Evolutionary conservation across 768 basidiomycete genomes (phyloP), one percentile per base, ranked within the genome.

Genomic region (Mycena olivaceomarginata): DNA sequence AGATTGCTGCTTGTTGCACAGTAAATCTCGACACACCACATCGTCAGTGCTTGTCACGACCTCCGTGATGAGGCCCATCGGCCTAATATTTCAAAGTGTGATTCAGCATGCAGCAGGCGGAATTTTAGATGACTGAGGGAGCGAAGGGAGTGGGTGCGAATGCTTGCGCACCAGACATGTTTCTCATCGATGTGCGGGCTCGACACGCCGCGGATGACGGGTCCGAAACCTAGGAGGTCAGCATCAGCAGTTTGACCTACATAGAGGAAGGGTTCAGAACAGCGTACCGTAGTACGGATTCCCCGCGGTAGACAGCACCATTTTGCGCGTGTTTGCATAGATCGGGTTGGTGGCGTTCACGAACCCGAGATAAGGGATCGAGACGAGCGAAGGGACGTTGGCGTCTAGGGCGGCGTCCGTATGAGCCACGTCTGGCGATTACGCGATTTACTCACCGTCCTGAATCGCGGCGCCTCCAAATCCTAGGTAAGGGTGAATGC

Each of bases 281-380:
- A 37, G 41, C 60, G 25, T 3, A 73, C 76, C 72, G 25, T 79
- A 79, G n/a, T 79, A 79, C 0, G 78, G 78, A 46, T 79, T 79
- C 3, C 78, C 78, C 57, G 62, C 7, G 0, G 70, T 53, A 1
- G 74, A 76, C 0, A 79, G 20, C 67, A 76, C 18, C 78, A 79
- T 79, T 56, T 79, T 79, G 39, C 78, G 74, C 48, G 78, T 79
- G 67, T 76, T 79, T 22, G 51, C 59, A 40, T 79, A 79, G 10
- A 79, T 67, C 15, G 72, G 41, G 40, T 76, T 65, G 15, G 78
- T 79, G 4, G 71, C 63, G 40, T 79, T 76, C 22, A 57, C 56
- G 71, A 79, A 79, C 39, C 75, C 78, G 67, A 79, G 78, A 53
- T 79, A 79, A 18, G 78, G 78, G 39, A 79, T 72, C 7, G 78